These are phyloP conservation scores for Colletotrichum sp. DNA, from an alignment of 2,329 filamentous ascomycete species.

Conservation along the genomic window DNA sequence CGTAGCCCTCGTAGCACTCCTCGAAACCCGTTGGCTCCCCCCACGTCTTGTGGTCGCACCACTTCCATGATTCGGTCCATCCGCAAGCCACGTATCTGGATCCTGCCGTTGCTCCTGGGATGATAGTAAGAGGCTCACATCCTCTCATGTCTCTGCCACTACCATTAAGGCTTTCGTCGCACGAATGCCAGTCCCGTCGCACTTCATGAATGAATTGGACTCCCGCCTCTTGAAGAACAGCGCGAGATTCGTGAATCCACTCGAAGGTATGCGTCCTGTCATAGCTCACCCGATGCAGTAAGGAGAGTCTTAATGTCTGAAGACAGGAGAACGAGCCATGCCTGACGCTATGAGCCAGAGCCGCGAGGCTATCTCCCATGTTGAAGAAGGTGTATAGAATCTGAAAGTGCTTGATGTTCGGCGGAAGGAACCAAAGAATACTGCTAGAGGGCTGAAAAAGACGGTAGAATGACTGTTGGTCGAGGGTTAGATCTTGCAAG, in stretches of 20 bases:
- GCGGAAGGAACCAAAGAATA: not conserved
- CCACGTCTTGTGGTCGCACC: not conserved
- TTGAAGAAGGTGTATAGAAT: not conserved
- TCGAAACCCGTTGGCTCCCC: no score
- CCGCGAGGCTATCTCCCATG: not conserved
- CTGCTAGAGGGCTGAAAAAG: not conserved
- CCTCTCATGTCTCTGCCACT: not conserved
- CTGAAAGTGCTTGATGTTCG: not conserved
- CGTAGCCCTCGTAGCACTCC: no score
- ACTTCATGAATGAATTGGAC: not conserved
- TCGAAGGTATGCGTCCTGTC: not conserved
- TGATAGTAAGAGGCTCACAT: not conserved
- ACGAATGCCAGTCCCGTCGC: not conserved
- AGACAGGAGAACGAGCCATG: not conserved
- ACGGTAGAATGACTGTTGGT: not conserved
- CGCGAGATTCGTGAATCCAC: not conserved
- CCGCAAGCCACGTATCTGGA: not conserved
- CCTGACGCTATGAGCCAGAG: not conserved
- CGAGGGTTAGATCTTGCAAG: not conserved
- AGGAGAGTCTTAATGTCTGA: not conserved
- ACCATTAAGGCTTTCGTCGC: not conserved
- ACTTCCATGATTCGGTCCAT: not conserved
- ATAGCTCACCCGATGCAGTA: not conserved
- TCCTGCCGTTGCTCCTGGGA: not conserved
- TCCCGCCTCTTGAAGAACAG: not conserved